Conservation (phyloP, 164 flowering plant species). For the Chimonanthus salicifolius region DNA sequence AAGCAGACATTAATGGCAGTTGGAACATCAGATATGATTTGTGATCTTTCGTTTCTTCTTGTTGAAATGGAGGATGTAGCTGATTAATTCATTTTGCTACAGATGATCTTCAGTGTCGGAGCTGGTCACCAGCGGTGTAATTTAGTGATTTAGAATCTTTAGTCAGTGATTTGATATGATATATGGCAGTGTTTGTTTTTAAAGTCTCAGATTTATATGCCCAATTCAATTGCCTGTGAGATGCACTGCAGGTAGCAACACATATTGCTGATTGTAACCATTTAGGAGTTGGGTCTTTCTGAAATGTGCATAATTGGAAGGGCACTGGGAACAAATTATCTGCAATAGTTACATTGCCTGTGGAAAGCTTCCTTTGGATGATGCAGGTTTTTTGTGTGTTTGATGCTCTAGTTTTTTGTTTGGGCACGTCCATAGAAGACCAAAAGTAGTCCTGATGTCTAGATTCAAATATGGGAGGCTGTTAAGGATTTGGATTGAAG, state of each 20-base stretch:
- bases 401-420: no score
- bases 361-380: neutral
- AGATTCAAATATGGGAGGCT: no score
- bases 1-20: conserved; percentile 63
- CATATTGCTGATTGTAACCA: neutral
- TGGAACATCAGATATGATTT: conserved; percentile 85
- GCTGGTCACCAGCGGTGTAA: conserved; percentile 1
- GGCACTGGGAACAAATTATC: neutral
- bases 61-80: neutral
- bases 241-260: neutral
- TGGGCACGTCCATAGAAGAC: no score
- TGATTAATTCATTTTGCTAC: neutral
- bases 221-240: no score
- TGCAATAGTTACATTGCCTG: neutral
- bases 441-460: no score
- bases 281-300: neutral
- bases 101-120: neutral
- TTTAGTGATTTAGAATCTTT: conserved; percentile 1
- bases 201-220: neutral
- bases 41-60: conserved; percentile 21
- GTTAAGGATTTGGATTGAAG: no score
- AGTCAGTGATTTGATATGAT: neutral
- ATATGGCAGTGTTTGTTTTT: no score
- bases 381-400: no score
- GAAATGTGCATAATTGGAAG: neutral